Evolutionary conservation across 805 yeast genomes (phyloP), one percentile per base, ranked within the genome.

Genomic region (Starmera caribaea): DNA sequence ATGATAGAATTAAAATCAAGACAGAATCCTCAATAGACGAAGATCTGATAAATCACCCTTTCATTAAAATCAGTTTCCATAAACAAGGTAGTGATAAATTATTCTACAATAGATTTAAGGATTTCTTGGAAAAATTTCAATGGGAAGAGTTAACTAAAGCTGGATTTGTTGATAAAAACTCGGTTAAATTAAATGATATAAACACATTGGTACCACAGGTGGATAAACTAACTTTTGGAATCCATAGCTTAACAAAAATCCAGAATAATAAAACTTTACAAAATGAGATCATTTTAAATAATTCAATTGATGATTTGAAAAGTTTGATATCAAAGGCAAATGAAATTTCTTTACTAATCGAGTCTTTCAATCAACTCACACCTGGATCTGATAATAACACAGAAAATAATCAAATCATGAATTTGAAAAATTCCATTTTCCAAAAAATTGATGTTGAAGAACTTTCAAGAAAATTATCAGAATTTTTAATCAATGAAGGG

Each of bases 401-500:
- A 3, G n/a, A n/a, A n/a, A 47, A 51, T 13, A 45, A 45, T 26
- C 46, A 42, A 11, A 41, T 44, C 3, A 46, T 48, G 4, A 45
- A 45, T 26, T 43, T 46, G 14, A 17, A 50, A 51, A 31, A 46
- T 48, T 34, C 59, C 46, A 21, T 55, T 37, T 58, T 66, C 39
- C 49, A 73, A 46, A 48, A 61, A 16, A 48, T 69, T n/a, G 74
- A 71, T 43, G 60, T 72, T 26, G 75, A 76, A 42, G 96, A 87
- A 50, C 62, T 87, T 14, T 74, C 96, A 0, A 69, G 95, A 39
- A 89, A 86, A 51, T 54, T 90, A 3, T 79, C 86, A 32, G 95
- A 84, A 49, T 88, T 76, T 56, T 62, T 84, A 9, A 60, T 65
- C 9, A 57, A 59, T 45, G 53, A 63, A 43, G 54, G 74, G 37